These are phyloP conservation scores for Pleurotus tuber-regium DNA, from an alignment of 768 basidiomycete genomes.

Conservation along the genomic window DNA sequence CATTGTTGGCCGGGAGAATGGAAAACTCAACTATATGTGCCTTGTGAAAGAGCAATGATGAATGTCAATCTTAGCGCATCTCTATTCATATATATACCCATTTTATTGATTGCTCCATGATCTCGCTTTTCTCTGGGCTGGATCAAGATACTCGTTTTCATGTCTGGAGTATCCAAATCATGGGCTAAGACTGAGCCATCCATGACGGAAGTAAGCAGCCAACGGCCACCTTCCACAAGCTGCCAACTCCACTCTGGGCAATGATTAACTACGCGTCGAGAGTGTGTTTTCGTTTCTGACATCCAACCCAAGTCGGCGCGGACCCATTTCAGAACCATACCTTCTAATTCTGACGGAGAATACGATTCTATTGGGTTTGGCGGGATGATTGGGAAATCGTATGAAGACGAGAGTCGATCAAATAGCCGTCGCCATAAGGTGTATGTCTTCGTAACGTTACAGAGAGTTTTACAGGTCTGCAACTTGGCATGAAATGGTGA, in stretches of 20 bases:
- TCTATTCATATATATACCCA: neutral
- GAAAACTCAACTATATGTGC: neutral
- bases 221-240: neutral
- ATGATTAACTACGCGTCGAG: neutral
- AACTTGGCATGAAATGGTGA: too few species aligned
- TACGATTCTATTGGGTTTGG: neutral
- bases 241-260: neutral
- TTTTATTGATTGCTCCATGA: neutral
- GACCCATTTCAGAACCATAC: neutral
- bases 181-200: neutral
- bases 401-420: neutral
- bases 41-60: neutral
- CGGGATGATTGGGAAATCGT: neutral
- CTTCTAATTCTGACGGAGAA: neutral
- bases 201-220: neutral
- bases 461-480: neutral
- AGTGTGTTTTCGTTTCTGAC: neutral
- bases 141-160: neutral
- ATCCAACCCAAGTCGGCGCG: neutral
- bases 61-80: neutral
- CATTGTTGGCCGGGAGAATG: neutral
- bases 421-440: neutral
- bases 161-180: neutral
- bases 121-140: neutral
- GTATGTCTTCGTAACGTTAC: neutral